Conservation (phyloP, 1,139 yeast species). For the Lodderomyces oxycetoniae region DNA sequence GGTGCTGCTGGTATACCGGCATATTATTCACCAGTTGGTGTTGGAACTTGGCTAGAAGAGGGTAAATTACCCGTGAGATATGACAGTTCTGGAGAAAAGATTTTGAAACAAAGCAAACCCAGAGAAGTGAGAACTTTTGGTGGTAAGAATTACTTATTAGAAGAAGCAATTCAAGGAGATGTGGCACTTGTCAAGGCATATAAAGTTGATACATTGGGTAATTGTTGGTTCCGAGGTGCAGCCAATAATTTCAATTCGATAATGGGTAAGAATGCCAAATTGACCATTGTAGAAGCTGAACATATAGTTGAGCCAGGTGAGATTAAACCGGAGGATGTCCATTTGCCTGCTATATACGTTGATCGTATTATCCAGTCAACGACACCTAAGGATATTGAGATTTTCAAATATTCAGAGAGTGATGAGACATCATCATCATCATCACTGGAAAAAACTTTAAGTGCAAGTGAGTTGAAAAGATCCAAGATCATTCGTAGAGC, state of each 20-base stretch:
- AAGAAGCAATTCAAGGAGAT: constrained; percentile 42
- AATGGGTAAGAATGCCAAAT: constrained; percentile 43
- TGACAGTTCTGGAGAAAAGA: constrained; percentile 27
- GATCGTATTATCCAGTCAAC: constrained; percentile 34
- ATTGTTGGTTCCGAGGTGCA: constrained; percentile 45
- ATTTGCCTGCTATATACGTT: constrained; percentile 45
- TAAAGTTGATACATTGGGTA: constrained; percentile 45
- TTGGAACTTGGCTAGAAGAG: constrained; percentile 47
- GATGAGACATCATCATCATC: constrained; percentile 5
- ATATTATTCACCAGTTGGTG: constrained; percentile 47
- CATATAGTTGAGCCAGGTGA: constrained; percentile 46
- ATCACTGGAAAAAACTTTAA: constrained; percentile 12
- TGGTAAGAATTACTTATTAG: constrained; percentile 41
- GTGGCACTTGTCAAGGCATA: constrained; percentile 45
- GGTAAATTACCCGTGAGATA: constrained; percentile 45
- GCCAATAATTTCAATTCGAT: constrained; percentile 44
- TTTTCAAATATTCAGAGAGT: constrained; percentile 18
- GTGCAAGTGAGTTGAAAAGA: constrained; percentile 21
- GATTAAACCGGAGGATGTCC: constrained; percentile 42
- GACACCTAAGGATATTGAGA: constrained; percentile 42
- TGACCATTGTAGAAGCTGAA: constrained; percentile 50
- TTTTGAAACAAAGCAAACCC: constrained; percentile 31
- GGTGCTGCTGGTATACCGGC: constrained; percentile 51
- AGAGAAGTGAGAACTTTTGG: constrained; percentile 40
- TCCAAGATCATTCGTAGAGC: constrained; percentile 41